Conservation (phyloP, 2,329 filamentous ascomycete genomes). For the Laburnicola sp. region DNA sequence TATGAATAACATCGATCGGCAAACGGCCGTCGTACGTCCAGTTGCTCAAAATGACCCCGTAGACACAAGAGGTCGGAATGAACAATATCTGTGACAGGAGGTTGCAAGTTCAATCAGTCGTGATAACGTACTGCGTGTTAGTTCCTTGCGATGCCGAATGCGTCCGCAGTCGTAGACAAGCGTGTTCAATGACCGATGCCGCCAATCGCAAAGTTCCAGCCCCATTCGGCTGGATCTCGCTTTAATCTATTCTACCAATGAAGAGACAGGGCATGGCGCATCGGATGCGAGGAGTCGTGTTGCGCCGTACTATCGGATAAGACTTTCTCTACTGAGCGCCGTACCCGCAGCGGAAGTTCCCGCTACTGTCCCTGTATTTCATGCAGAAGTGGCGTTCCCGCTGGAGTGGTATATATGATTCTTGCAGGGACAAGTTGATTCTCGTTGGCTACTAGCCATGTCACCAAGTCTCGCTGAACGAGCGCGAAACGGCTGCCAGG, state of each 20-base stretch:
- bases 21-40: too few species aligned
- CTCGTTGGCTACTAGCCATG: background rate
- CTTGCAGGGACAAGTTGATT: background rate
- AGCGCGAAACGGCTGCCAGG: background rate
- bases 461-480: background rate
- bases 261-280: background rate
- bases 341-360: background rate
- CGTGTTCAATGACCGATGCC: background rate
- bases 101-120: too few species aligned
- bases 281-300: background rate
- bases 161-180: background rate
- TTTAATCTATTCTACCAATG: background rate
- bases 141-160: too few species aligned
- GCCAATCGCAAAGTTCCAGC: background rate
- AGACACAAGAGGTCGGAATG: too few species aligned
- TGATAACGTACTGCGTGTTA: too few species aligned
- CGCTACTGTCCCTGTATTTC: background rate
- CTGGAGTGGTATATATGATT: background rate
- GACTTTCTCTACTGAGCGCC: background rate
- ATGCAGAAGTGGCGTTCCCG: background rate
- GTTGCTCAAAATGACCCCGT: too few species aligned
- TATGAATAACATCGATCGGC: too few species aligned
- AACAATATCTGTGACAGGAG: too few species aligned
- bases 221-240: background rate
- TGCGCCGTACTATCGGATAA: too few species aligned